These are phyloP conservation scores for Tremella yokohamensis DNA, from an alignment of 768 basidiomycete genomes.

Conservation along the genomic window DNA sequence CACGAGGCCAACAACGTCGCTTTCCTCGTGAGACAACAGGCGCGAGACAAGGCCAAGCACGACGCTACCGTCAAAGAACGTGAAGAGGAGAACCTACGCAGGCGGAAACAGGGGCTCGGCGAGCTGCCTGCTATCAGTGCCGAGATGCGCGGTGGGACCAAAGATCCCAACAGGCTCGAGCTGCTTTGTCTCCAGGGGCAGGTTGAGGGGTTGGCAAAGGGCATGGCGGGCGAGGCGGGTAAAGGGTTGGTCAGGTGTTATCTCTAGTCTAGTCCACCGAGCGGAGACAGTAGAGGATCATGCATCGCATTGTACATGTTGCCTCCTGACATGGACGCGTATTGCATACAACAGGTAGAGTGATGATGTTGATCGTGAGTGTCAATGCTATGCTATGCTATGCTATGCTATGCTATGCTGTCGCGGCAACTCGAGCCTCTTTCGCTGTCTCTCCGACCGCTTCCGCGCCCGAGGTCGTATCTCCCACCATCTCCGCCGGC, in stretches of 20 bases:
- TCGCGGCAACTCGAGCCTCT: too few species aligned
- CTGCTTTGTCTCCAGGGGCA: slow-evolving; percentile 80
- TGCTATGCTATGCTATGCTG: too few species aligned
- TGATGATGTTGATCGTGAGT: too few species aligned
- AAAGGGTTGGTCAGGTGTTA: slow-evolving; percentile 79
- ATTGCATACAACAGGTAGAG: too few species aligned
- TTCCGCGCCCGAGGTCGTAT: too few species aligned
- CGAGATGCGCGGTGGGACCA: slow-evolving; percentile 75
- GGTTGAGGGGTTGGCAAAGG: slow-evolving; percentile 79
- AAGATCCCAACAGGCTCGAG: slow-evolving; percentile 83
- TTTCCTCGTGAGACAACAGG: slow-evolving; percentile 81
- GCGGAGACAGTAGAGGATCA: not conserved
- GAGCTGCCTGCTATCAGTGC: slow-evolving; percentile 86
- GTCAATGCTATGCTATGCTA: too few species aligned
- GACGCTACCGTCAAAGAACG: slow-evolving; percentile 77
- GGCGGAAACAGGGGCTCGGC: slow-evolving; percentile 74
- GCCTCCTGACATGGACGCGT: not conserved
- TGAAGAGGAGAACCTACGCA: slow-evolving; percentile 77
- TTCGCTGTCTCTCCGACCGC: too few species aligned
- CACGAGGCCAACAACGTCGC: slow-evolving; percentile 90
- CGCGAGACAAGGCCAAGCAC: slow-evolving; percentile 73
- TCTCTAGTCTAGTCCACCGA: slow-evolving; percentile 26
- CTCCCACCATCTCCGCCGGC: slow-evolving; percentile 2
- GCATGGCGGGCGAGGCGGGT: slow-evolving; percentile 62
- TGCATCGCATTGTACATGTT: slow-evolving; percentile 1